Conservation (phyloP, 2,329 filamentous ascomycete species). For the Ceratocystis diversiconidia region DNA sequence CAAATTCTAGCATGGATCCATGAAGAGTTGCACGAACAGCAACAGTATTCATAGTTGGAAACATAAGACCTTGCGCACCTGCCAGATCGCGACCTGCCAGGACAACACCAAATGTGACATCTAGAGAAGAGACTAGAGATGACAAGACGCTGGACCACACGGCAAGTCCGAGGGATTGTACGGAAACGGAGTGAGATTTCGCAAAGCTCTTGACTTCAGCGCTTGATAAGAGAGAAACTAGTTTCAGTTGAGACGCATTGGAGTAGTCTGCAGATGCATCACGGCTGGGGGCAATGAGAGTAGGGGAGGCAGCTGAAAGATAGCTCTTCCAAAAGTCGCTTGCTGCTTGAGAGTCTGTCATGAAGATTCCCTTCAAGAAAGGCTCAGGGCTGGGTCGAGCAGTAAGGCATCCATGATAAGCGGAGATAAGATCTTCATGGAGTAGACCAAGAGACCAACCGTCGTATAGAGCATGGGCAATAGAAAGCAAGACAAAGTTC, state of each 20-base stretch:
- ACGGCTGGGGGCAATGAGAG: background rate
- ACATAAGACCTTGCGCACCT: slow-evolving; percentile 52
- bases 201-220: slow-evolving; percentile 25
- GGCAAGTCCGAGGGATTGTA: slow-evolving; percentile 25
- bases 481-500: slow-evolving; percentile 47
- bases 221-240: slow-evolving; percentile 26
- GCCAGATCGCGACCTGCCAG: slow-evolving; percentile 72
- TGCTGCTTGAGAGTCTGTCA: background rate
- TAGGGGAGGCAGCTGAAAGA: slow-evolving; percentile 28
- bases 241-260: background rate
- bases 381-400: slow-evolving; percentile 31
- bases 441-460: slow-evolving; percentile 68
- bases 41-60: slow-evolving; percentile 88
- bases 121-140: slow-evolving; percentile 46
- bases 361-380: slow-evolving; percentile 18
- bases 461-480: slow-evolving; percentile 80
- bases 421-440: slow-evolving; percentile 53
- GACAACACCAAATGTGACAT: slow-evolving; percentile 70
- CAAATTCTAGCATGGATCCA: slow-evolving; percentile 47
- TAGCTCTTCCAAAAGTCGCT: slow-evolving; percentile 56
- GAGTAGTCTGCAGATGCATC: background rate
- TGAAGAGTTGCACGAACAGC: slow-evolving; percentile 59
- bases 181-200: background rate
- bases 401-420: slow-evolving; percentile 37
- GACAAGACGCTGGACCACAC: slow-evolving; percentile 63